These are phyloP conservation scores for Rozella allomycis DNA, from an alignment of 371 early-diverging fungal species.

Conservation along the genomic window DNA sequence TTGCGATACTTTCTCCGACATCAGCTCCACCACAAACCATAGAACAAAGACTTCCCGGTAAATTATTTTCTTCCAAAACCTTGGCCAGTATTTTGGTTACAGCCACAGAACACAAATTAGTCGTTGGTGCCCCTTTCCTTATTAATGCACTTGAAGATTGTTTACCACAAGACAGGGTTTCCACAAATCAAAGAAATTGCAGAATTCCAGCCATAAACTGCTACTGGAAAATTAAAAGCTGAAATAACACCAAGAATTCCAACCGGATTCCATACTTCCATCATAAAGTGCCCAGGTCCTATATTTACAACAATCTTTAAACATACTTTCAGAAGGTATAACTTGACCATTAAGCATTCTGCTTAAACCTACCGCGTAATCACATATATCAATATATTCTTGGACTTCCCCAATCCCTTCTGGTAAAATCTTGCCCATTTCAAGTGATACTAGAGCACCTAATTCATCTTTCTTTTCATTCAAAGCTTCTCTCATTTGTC, in stretches of 20 bases:
- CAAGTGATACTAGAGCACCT: constrained; percentile 64
- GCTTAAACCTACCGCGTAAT: constrained; percentile 74
- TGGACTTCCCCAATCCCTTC: constrained; percentile 94
- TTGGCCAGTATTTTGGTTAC: constrained; percentile 65
- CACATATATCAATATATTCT: constrained; percentile 85
- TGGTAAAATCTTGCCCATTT: constrained; percentile 86
- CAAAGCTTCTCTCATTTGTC: constrained; percentile 75
- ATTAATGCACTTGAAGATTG: background rate
- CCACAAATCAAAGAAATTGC: constrained; percentile 78
- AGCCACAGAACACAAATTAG: constrained; percentile 62
- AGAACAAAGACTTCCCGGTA: constrained; percentile 73
- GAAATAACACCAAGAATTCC: constrained; percentile 85
- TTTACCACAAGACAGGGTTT: constrained; percentile 64
- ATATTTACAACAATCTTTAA: background rate
- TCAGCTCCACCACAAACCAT: constrained; percentile 71
- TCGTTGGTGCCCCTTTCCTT: constrained; percentile 74
- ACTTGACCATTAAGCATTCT: constrained; percentile 68
- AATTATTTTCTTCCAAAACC: constrained; percentile 56
- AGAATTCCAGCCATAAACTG: constrained; percentile 77
- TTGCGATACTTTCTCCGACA: constrained; percentile 53
- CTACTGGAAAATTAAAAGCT: constrained; percentile 63
- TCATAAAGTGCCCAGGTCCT: constrained; percentile 76
- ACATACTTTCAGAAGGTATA: constrained; percentile 62
- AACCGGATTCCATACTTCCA: constrained; percentile 88
- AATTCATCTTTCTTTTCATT: constrained; percentile 46